Percentiles rank a stretch among this genome's conserved stretches.
These are phyloP conservation scores for Tardiomyces digboiensis DNA, from an alignment of 1,139 yeast genomes.

Conservation along the genomic window DNA sequence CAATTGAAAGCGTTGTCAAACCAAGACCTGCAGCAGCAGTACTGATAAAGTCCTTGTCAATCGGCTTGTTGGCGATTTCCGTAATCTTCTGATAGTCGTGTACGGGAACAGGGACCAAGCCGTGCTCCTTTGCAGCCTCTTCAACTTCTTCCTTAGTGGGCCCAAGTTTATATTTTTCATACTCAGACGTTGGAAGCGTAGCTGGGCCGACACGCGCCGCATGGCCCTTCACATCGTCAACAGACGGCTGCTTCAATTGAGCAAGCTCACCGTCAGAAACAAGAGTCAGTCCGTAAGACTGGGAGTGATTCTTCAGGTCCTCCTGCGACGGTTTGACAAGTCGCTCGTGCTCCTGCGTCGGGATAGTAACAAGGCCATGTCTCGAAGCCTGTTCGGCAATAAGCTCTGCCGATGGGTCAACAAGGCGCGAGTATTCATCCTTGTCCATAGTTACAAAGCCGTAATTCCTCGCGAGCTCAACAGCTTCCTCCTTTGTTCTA, in stretches of 20 bases:
- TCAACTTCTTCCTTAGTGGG: slow-evolving; percentile 10
- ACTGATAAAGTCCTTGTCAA: slow-evolving; percentile 18
- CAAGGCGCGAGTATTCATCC: slow-evolving; percentile 5
- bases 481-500: slow-evolving; percentile 6
- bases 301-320: slow-evolving; percentile 14
- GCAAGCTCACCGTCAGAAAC: slow-evolving; percentile 30
- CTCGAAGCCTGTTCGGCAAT: slow-evolving; percentile 13
- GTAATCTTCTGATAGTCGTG: slow-evolving; percentile 21
- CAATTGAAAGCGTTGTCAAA: slow-evolving; percentile 26
- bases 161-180: slow-evolving; percentile 9
- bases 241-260: slow-evolving; percentile 13
- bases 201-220: slow-evolving; percentile 20
- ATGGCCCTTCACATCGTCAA: slow-evolving; percentile 9
- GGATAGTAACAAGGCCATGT: slow-evolving; percentile 14
- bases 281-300: slow-evolving; percentile 31
- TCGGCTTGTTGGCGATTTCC: slow-evolving; percentile 21
- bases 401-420: slow-evolving; percentile 9
- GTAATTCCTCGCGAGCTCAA: slow-evolving; percentile 4
- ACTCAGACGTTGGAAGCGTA: slow-evolving; percentile 20
- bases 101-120: slow-evolving; percentile 7
- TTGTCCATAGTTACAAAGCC: slow-evolving; percentile 7
- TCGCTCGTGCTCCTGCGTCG: slow-evolving; percentile 8
- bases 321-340: slow-evolving; percentile 4
- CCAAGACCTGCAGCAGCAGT: slow-evolving; percentile 29
- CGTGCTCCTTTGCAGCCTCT: slow-evolving; percentile 7